These are phyloP conservation scores for Termitomyces sp. DNA, from an alignment of 768 basidiomycete species.

Conservation along the genomic window DNA sequence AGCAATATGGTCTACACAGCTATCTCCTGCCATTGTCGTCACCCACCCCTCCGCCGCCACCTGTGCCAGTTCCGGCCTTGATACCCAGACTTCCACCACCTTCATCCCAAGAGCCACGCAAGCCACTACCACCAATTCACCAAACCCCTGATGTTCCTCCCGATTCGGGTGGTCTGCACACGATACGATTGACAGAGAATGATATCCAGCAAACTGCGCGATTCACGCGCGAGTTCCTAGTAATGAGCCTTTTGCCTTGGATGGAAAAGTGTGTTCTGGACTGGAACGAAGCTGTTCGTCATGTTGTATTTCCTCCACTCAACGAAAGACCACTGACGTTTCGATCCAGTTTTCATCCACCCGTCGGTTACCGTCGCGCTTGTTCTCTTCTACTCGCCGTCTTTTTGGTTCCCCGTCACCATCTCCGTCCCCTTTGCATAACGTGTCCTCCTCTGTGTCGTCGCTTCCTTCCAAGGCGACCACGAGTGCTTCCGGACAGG, in stretches of 20 bases:
- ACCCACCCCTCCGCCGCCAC: slow-evolving; percentile 57
- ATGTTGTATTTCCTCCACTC: neutral
- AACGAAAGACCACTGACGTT: slow-evolving; percentile 1
- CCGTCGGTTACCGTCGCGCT: slow-evolving; percentile 71
- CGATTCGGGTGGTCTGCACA: slow-evolving; percentile 26
- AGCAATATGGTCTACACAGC: slow-evolving; percentile 75
- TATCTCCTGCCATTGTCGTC: slow-evolving; percentile 63
- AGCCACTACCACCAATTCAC: slow-evolving; percentile 11
- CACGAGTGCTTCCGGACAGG: slow-evolving; percentile 25
- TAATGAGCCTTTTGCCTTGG: slow-evolving; percentile 90
- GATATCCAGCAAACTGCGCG: slow-evolving; percentile 73
- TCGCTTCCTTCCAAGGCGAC: slow-evolving; percentile 33
- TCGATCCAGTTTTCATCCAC: slow-evolving; percentile 58
- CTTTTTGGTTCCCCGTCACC: slow-evolving; percentile 66
- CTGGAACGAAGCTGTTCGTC: slow-evolving; percentile 80
- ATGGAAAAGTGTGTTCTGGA: slow-evolving; percentile 93
- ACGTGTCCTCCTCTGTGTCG: slow-evolving; percentile 35
- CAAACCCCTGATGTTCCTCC: slow-evolving; percentile 16
- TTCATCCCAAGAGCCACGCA: slow-evolving; percentile 27
- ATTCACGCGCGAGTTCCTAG: slow-evolving; percentile 83
- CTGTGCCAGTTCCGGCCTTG: slow-evolving; percentile 60
- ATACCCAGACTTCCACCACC: slow-evolving; percentile 64
- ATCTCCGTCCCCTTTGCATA: slow-evolving; percentile 36
- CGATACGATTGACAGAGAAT: slow-evolving; percentile 53
- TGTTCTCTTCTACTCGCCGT: slow-evolving; percentile 84